Evolutionary conservation across 768 basidiomycete species (phyloP), one percentile per base, ranked within the genome.

Genomic region (Lactarius indigo): DNA sequence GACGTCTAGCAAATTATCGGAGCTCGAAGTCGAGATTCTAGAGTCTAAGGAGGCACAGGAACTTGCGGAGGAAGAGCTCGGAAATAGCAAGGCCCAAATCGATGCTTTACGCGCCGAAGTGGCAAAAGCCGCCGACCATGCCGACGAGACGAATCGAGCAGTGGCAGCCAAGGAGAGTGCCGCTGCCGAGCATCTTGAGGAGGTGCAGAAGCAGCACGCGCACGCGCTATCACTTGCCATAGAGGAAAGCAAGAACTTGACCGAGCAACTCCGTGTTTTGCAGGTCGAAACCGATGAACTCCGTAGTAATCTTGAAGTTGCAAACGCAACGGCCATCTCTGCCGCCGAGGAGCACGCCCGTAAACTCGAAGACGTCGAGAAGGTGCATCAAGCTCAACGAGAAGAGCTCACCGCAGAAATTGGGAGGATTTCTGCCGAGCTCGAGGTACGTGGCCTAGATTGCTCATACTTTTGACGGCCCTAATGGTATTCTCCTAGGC

Each of bases 21-120:
- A 94, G 72, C 79, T 92, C 30, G 92, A 94, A 78, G 78, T 94
- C 59, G 91, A 94, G 74, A 82, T 92, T 50, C 75, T 93, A 64
- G 92, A 94, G 76, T 72, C 88, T 66, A 90, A 83, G 75, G 92
- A 94, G 73, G 79, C 79, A 50, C 84, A 85, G 68, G 92, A 93
- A 70, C 76, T 76, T 23, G 78, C 82, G 7, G 87, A 89, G 71
- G 91, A 91, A 63, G 82, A 82, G 35, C 84, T 82, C 59, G 79
- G 77, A 56, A 78, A 78, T 66, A 74, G 81, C 13, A 72, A 82
- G 44, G 75, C 77, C 13, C 82, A 77, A 56, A 77, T 90, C 35
- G 81, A 83, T 66, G 69, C 72, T 12, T 74, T 88, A 54, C 85
- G 90, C 73, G 81, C 78, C 44, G 82, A 90, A 56, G 74, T 90